Evolutionary conservation across 2,329 filamentous ascomycete species (phyloP).

Genomic region (Xylaria polymorpha): DNA sequence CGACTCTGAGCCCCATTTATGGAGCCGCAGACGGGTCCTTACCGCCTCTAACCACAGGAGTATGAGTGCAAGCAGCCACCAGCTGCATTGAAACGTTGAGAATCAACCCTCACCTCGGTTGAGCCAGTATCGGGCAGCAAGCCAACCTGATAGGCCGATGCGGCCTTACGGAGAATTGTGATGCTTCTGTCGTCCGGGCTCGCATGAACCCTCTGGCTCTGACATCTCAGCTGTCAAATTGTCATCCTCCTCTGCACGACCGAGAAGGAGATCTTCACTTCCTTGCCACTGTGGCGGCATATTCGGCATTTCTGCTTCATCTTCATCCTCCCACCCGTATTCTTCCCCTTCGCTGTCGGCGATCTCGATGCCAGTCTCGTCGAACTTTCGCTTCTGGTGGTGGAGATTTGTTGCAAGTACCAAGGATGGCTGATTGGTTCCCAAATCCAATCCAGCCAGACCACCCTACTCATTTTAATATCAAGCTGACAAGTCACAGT

Average conservation of each 20-base stretch:
- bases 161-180: slow-evolving; percentile 18
- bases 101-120: slow-evolving; percentile 22
- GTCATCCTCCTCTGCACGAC: slow-evolving; percentile 57
- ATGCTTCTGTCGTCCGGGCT: slow-evolving; percentile 15
- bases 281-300: slow-evolving; percentile 76
- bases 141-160: slow-evolving; percentile 15
- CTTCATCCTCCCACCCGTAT: slow-evolving; percentile 77
- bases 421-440: slow-evolving; percentile 52
- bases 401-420: slow-evolving; percentile 53
- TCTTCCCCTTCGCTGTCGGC: slow-evolving; percentile 74
- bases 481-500: slow-evolving; percentile 29
- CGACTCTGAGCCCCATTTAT: slow-evolving; percentile 20
- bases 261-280: slow-evolving; percentile 71
- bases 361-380: slow-evolving; percentile 69
- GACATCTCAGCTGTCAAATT: slow-evolving; percentile 51
- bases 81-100: slow-evolving; percentile 20
- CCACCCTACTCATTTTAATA: slow-evolving; percentile 52
- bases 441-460: slow-evolving; percentile 56
- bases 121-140: slow-evolving; percentile 29
- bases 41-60: slow-evolving; percentile 16
- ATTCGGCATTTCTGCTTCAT: slow-evolving; percentile 69
- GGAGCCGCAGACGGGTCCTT: slow-evolving; percentile 22
- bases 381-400: slow-evolving; percentile 71
- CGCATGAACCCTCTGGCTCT: slow-evolving; percentile 33
- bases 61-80: slow-evolving; percentile 7